Evolutionary conservation across 2,329 filamentous ascomycete genomes (phyloP), one percentile per base, ranked within the genome.

Genomic region (Venturia aucupariae): DNA sequence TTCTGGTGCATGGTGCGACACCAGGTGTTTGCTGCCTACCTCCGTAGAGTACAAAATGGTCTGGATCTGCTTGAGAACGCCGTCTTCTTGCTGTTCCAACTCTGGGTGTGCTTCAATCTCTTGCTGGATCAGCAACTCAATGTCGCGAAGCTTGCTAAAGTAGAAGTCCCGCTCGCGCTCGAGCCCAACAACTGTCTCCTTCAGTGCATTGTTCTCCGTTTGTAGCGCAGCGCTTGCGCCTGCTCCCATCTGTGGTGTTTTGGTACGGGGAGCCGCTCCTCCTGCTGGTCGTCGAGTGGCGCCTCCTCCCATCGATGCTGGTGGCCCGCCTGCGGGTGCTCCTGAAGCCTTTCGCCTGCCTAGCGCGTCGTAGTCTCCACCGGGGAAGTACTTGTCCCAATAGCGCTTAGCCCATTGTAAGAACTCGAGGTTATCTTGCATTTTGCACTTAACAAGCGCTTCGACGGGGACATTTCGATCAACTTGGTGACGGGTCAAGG

Each of bases 351-450:
- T 96, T 75, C 94, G 85, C 73, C 94, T 86, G 64, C 83, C 82
- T 32, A 96, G 84, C 13, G 94, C 91, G 75, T 99, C 94, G 80
- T 99, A 99, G 68, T 97, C 94, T 72, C 94, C 92, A 66, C 94
- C 94, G 8, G 94, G 94, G 78, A 90, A 99, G 82, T 97, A 92
- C 75, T 97, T 90, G 73, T 99, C 94, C 94, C 94, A 99, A 81
- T 92, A 97, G 70, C 84, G 83, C 84, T 99, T 99, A 66, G 88
- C 88, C 89, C 92, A 99, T 80, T 99, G 94, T 67, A 99, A 82
- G 76, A 99, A 99, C 75, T 97, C 94, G 71, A 99, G 89, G 81
- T 99, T 99, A 78, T 99, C 94, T 83, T 99, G 94, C 93, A 99
- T 99, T 82, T 96, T 97, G 83, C 94, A 99, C 78, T 97, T 99